These are phyloP conservation scores for Ceratocystis cubensis DNA, from an alignment of 2,329 filamentous ascomycete genomes.

Conservation along the genomic window DNA sequence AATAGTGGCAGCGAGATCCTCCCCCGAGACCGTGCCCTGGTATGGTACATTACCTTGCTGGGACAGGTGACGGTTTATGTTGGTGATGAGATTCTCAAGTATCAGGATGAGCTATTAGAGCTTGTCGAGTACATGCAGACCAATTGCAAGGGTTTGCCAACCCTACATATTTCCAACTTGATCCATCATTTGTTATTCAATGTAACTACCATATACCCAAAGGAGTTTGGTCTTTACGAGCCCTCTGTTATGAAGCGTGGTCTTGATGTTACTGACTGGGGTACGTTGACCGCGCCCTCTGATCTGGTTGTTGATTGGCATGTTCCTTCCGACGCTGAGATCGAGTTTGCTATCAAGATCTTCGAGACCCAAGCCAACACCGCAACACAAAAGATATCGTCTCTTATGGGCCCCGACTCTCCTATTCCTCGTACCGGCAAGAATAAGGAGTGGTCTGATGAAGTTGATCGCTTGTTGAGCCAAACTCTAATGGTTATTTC, in stretches of 20 bases:
- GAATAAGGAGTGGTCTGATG: slow-evolving; percentile 98
- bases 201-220: slow-evolving; percentile 83
- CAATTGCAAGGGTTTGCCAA: slow-evolving; percentile 83
- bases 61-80: slow-evolving; percentile 98
- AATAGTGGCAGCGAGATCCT: slow-evolving; percentile 89
- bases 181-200: slow-evolving; percentile 94
- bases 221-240: slow-evolving; percentile 81
- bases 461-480: slow-evolving; percentile 79
- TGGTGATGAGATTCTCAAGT: slow-evolving; percentile 74
- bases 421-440: slow-evolving; percentile 83
- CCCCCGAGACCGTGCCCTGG: slow-evolving; percentile 78
- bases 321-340: slow-evolving; percentile 63
- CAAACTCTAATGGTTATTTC: slow-evolving; percentile 81
- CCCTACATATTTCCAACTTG: slow-evolving; percentile 93
- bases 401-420: slow-evolving; percentile 69
- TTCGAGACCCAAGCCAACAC: slow-evolving; percentile 73
- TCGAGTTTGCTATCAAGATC: slow-evolving; percentile 77
- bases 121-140: slow-evolving; percentile 95
- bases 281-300: slow-evolving; percentile 57
- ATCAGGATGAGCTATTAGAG: slow-evolving; percentile 77
- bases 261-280: slow-evolving; percentile 71
- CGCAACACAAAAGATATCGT: slow-evolving; percentile 60
- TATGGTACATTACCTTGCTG: slow-evolving; percentile 94
- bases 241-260: slow-evolving; percentile 58
- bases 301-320: slow-evolving; percentile 86